Evolutionary conservation across 1,284 basidiomycete genomes (phyloP).

Genomic region (Apiotrichum laibachii): DNA sequence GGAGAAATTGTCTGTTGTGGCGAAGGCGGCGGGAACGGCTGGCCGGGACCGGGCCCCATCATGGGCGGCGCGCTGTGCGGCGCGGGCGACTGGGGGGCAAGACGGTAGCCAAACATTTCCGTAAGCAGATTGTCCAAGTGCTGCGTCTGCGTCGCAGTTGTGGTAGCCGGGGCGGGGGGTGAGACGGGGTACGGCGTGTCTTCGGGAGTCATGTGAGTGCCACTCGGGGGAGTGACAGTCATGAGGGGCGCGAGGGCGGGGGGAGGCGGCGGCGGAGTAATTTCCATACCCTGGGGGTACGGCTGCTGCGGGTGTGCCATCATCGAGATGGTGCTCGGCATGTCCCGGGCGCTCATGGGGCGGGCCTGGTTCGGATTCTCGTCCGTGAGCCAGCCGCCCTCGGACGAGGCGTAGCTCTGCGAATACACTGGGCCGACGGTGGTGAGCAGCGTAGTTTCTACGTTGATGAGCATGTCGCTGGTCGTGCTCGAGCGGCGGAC

Average conservation of each 20-base stretch:
- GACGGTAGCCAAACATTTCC: conserved; percentile 17
- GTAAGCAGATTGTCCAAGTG: conserved; percentile 13
- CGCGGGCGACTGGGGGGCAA: background rate
- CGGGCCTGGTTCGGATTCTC: background rate
- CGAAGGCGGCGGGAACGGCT: conserved; percentile 1
- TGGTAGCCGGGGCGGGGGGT: background rate
- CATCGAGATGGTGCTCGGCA: background rate
- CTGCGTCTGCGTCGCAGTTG: background rate
- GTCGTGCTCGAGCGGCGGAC: conserved; percentile 1
- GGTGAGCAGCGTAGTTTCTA: background rate
- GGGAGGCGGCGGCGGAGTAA: background rate
- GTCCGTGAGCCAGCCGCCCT: background rate
- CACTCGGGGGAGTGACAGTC: background rate
- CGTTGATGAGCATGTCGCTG: background rate
- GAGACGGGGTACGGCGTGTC: background rate
- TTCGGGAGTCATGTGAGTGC: too few relatives aligned
- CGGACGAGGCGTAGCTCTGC: background rate
- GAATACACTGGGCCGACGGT: background rate
- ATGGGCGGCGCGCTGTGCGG: too few relatives aligned
- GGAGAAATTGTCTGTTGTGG: background rate
- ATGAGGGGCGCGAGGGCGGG: background rate
- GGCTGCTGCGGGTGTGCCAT: background rate
- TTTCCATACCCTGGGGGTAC: background rate
- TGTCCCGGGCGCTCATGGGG: background rate
- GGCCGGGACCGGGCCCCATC: background rate